Base-by-base conservation (phyloP, 2,329 filamentous ascomycete genomes). In the Epichloe typhina region DNA sequence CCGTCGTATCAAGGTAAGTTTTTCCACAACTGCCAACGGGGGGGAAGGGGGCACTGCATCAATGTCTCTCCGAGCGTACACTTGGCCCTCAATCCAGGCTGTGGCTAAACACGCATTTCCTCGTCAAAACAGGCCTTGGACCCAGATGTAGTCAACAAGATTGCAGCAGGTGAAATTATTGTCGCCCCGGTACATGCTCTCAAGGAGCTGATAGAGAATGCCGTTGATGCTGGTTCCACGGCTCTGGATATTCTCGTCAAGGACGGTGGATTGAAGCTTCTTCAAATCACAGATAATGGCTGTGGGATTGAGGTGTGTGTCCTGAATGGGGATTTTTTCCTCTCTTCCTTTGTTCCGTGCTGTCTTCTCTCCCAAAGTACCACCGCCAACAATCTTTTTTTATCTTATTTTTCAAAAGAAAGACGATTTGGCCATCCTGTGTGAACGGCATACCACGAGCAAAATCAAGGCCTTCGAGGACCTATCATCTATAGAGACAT, bases 221-320 rank as follows among this genome's bases (percentile, higher is more conserved):
- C 93, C 4, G 89, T 98, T 15, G 94, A 98, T 69, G 93, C 94
- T n/a, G 91, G 93, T 5, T 87, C 93, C 3, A 97, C 93, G 0
- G 82, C 84, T 2, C 72, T 98, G 44, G 93, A 98, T 63, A 84
- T 98, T 17, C 66, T 96, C 4, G 86, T 95, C 59, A 97, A 95
- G 66, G 93, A 98, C 45, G 93, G 93, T 9, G 93, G 94, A 0
- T 73, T 98, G 55, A 98, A 97, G 66, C 72, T 97, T 40, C 76
- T 98, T 15, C 94, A 98, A 62, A 96, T 98, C 59, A 95, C 90
- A 3, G 93, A 98, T 66, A 98, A 98, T 66, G 93, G 93, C 15
- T 86, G 89, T 65, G 93, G 93, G 31, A 98, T 98, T 58, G 84
- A 94, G 70, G 89, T 94, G 68, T 63, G 79, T 49, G n/a, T 23